These are phyloP conservation scores for Clitopilus passeckerianus DNA, from an alignment of 768 basidiomycete species.

Conservation along the genomic window DNA sequence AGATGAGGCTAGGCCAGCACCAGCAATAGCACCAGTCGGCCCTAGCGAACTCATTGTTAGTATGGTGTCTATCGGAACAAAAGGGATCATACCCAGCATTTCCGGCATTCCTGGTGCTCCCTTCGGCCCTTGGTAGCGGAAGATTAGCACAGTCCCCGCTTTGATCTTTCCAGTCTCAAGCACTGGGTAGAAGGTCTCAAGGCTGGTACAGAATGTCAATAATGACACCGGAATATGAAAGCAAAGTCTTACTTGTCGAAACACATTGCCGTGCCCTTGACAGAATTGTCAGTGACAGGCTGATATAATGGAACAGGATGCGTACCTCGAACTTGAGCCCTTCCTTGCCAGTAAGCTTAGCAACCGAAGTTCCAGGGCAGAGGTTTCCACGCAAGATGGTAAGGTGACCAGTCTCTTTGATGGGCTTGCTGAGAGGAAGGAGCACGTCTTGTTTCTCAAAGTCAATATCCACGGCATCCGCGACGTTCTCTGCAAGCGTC, in stretches of 20 bases:
- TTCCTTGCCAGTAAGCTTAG: slow-evolving; percentile 93
- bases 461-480: slow-evolving; percentile 65
- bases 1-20: slow-evolving; percentile 73
- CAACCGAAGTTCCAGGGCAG: slow-evolving; percentile 82
- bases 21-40: slow-evolving; percentile 80
- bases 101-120: slow-evolving; percentile 94
- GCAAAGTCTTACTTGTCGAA: slow-evolving; percentile 57
- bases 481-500: slow-evolving; percentile 84
- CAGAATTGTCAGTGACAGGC: neutral
- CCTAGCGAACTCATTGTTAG: slow-evolving; percentile 30
- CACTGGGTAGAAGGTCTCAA: slow-evolving; percentile 68
- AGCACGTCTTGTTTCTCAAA: slow-evolving; percentile 79
- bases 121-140: slow-evolving; percentile 87
- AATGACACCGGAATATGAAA: neutral
- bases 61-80: neutral
- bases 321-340: slow-evolving; percentile 75
- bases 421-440: slow-evolving; percentile 64
- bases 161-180: slow-evolving; percentile 73
- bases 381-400: slow-evolving; percentile 87
- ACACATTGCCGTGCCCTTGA: slow-evolving; percentile 68
- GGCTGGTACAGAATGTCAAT: slow-evolving; percentile 24
- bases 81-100: slow-evolving; percentile 33
- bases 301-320: no score
- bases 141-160: slow-evolving; percentile 70
- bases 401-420: slow-evolving; percentile 85